Evolutionary conservation across 2,329 filamentous ascomycete species (phyloP), one percentile per base, ranked within the genome.

Genomic region (Aspergillus melleus): DNA sequence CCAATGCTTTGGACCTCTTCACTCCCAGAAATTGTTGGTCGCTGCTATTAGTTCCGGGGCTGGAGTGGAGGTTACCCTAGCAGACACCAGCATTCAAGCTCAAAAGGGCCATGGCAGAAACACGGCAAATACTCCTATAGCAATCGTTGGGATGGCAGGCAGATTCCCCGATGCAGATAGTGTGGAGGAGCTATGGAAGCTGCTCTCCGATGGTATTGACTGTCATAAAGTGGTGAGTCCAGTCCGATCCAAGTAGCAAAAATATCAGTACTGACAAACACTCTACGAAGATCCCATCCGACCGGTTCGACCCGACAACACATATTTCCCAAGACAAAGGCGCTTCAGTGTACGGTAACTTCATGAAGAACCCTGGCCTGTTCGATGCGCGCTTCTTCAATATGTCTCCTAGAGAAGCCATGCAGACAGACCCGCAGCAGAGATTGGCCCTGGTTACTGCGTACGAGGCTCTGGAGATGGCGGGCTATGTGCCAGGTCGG

Each of bases 301-400:
- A 91, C 68, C 83, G 88, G 16, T 91, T 90, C 70, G 85, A 90
- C 61, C 84, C 85, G 9, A 80, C 86, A 24, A 85, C 84, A 29
- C 89, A 91, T 70, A 83, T 81, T 65, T 88, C 91, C 66, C 83
- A 86, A 1, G 85, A 86, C 8, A 88, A 88, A 22, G 90, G 90
- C 74, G 80, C 80, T 26, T 90, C 88, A 1, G 86, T 87, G 1
- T 90, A 85, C 66, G 89, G 89, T 6, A 90, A 88, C 76, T 91
- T 86, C 73, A 83, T 90, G 61, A 84, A 90, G 63, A 83, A 90
- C 61, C 89, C 88, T 0, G 88, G 88, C 52, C 77, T 87, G 52
- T 91, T 91, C 68, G 89, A 92, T 67, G 84, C 88, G 14, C 82
- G 85, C 0, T 91, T 92, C 76, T 91, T 91, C 82, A 90, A 90